Percentiles rank a stretch among this genome's conserved stretches.
Conservation (phyloP, 2,329 filamentous ascomycete species). For the Dactylellina cionopaga region DNA sequence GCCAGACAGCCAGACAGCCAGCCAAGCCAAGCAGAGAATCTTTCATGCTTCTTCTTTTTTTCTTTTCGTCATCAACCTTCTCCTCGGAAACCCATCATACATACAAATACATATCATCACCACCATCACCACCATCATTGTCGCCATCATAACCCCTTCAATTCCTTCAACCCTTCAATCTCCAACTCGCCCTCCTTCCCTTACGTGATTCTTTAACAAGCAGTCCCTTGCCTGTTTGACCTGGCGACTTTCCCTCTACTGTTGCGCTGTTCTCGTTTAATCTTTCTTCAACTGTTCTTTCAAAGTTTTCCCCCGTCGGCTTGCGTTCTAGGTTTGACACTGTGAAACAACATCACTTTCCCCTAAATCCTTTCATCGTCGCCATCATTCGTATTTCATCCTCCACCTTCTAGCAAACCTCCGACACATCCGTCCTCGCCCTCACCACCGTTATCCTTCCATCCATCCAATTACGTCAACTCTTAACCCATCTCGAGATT, state of each 20-base stretch:
- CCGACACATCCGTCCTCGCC: too few relatives aligned
- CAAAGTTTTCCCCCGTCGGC: neutral
- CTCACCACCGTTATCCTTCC: too few relatives aligned
- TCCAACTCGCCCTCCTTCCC: conserved; percentile 50
- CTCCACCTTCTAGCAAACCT: conserved; percentile 22
- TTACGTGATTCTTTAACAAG: conserved; percentile 33
- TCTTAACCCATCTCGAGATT: conserved; percentile 28
- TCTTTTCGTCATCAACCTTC: neutral
- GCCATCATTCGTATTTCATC: conserved; percentile 17
- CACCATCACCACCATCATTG: conserved; percentile 32
- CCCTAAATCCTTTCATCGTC: conserved; percentile 51
- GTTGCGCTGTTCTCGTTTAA: conserved; percentile 5
- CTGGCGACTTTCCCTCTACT: conserved; percentile 11
- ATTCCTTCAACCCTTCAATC: conserved; percentile 53
- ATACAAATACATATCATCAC: conserved; percentile 27
- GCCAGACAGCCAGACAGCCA: neutral
- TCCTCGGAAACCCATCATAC: conserved; percentile 28
- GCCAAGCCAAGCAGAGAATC: neutral
- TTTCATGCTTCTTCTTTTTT: conserved; percentile 3
- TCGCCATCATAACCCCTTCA: conserved; percentile 50
- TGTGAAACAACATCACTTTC: conserved; percentile 35
- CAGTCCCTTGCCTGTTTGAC: neutral
- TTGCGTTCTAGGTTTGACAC: conserved; percentile 39
- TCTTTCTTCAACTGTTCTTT: neutral
- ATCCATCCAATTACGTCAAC: too few relatives aligned